Base-by-base conservation (phyloP, 2,329 filamentous ascomycete genomes). In the Sclerotinia glacialis region DNA sequence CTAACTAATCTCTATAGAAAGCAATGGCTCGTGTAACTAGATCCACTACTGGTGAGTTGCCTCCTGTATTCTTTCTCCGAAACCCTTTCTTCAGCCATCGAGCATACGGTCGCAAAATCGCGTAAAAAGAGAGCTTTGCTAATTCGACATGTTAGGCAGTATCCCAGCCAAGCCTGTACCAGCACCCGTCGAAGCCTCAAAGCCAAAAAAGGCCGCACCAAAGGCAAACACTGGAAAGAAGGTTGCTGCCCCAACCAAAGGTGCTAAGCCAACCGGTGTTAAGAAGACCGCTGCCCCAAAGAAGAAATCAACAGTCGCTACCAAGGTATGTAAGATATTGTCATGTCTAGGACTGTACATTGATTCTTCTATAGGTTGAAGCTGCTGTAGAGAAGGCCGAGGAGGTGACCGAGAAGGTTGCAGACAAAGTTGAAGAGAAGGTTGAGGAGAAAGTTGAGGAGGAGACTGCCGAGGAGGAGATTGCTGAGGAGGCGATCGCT, bases 231-330 rank as follows among this genome's bases (percentile, higher is more conserved):
- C 70, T 50, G 72, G 72, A 46, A 73, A 71, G 47, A 75, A 75
- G 70, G 68, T 71, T 67, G 72, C 71, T 21, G 72, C 71, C 18
- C 69, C 72, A 59, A 70, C 75, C 14, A 77, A 76, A 60, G 76
- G 72, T 3, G 67, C 64, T 60, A 76, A 76, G 70, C 74, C 74
- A 26, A 62, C 67, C 37, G 74, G 74, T 40, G 73, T 75, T 26
- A 72, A 71, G 49, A 76, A 76, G 72, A 73, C 73, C 67, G 69
- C 72, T 42, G 71, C 74, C 18, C 71, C 72, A 21, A 76, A 76
- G 71, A 76, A 76, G 72, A 71, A 59, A 16, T 49, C 73, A 5
- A 68, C 71, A 53, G 69, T 72, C 40, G 72, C 67, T 54, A 66
- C 72, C 26, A 75, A 76, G 73, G 74, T 76, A 49, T 67, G 67